phyloP scores from a whole-genome alignment of 495 filamentous ascomycete genomes.

The Jackrogersella multiformis region DNA sequence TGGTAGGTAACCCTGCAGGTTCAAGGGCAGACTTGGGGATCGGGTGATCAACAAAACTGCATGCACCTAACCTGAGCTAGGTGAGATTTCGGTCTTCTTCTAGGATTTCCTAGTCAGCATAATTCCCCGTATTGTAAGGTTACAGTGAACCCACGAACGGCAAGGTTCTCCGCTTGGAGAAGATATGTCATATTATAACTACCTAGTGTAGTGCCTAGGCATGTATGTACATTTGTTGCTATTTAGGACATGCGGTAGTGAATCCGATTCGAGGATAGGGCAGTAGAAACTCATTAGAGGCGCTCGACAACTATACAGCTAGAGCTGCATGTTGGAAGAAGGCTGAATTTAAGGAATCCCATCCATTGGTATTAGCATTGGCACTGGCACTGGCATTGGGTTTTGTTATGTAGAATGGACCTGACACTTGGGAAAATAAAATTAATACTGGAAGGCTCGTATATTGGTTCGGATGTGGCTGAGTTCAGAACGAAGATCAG shows the following conservation, averaged over 20 bases:
- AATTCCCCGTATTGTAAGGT: conserved; percentile 24
- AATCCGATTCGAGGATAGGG: conserved; percentile 18
- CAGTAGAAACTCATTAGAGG: neutral
- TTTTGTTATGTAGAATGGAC: neutral
- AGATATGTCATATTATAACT: neutral
- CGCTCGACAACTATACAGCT: too few species aligned
- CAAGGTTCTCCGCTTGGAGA: conserved; percentile 39
- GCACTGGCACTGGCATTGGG: neutral
- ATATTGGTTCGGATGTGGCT: neutral
- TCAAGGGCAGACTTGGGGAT: conserved; percentile 26
- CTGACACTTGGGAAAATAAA: neutral
- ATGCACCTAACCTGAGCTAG: conserved; percentile 25
- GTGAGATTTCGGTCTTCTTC: conserved; percentile 21
- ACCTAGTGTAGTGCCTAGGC: too few species aligned
- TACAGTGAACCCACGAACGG: conserved; percentile 17
- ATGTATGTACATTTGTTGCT: too few species aligned
- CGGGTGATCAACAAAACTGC: conserved; percentile 32
- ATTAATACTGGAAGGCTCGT: neutral
- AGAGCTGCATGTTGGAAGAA: neutral
- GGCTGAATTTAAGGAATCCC: neutral
- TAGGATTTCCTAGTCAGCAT: conserved; percentile 15
- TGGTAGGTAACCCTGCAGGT: too few species aligned
- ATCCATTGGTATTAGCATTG: too few species aligned
- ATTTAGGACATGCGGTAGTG: neutral
- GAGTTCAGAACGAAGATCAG: conserved; percentile 9